These are phyloP conservation scores for Quercus agrifolia DNA, from an alignment of 306 rosid genomes.

Conservation along the genomic window DNA sequence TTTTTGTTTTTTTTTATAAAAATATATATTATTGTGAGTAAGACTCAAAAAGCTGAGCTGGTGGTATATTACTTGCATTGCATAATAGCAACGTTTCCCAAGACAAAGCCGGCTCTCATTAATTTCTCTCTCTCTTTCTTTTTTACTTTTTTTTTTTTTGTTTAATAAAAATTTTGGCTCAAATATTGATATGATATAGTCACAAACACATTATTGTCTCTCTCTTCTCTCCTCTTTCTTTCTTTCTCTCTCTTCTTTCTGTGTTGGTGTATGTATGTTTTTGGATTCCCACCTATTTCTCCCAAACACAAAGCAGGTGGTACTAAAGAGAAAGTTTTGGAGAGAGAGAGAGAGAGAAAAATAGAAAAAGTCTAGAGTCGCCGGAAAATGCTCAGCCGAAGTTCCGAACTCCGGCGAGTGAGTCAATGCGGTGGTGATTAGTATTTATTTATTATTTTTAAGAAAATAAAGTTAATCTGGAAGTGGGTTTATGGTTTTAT, in stretches of 20 bases:
- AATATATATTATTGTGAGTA: too few relatives aligned
- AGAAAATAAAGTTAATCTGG: too few relatives aligned
- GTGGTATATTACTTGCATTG: not conserved
- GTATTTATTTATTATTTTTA: not conserved
- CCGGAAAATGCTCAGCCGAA: slow-evolving; percentile 18
- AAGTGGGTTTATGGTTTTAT: too few relatives aligned
- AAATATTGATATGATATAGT: too few relatives aligned
- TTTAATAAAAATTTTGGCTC: not conserved
- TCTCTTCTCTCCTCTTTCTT: not conserved
- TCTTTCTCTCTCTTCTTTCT: slow-evolving; percentile 16
- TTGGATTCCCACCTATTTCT: slow-evolving; percentile 46
- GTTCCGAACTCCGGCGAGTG: slow-evolving; percentile 27
- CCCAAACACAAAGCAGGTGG: slow-evolving; percentile 32
- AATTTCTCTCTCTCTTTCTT: not conserved
- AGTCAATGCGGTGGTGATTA: not conserved
- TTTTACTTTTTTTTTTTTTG: too few relatives aligned
- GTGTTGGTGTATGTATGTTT: slow-evolving; percentile 29
- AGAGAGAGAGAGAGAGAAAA: slow-evolving; percentile 2
- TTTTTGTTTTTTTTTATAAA: too few relatives aligned
- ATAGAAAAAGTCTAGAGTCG: not conserved
- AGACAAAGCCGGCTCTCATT: slow-evolving; percentile 45
- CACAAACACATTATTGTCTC: not conserved
- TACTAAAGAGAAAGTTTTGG: slow-evolving; percentile 33
- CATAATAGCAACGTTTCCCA: slow-evolving; percentile 37
- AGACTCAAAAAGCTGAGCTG: not conserved